phyloP scores from a whole-genome alignment of 2,329 filamentous ascomycete species.

The Stachybotrys elegans region DNA sequence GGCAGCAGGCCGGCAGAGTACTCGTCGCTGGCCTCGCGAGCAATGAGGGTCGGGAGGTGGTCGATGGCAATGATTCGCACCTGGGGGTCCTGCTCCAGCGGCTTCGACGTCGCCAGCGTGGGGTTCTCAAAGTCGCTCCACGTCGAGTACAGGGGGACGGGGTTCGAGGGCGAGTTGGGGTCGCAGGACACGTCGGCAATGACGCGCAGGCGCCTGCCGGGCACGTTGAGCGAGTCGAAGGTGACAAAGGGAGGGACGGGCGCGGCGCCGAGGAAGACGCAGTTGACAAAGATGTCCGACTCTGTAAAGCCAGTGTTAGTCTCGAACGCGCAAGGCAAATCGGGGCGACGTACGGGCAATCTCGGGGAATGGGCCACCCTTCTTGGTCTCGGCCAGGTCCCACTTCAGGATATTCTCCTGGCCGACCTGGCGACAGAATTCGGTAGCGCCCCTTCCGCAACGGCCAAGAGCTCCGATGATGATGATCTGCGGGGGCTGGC shows the following conservation, averaged over 20 bases:
- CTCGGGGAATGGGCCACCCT: neutral
- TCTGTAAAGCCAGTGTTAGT: neutral
- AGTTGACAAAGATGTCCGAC: neutral
- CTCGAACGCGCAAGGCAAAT: neutral
- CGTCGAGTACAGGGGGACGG: conserved; percentile 70
- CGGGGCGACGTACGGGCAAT: neutral
- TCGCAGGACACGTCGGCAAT: conserved; percentile 74
- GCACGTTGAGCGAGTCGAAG: conserved; percentile 48
- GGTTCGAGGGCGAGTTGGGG: conserved; percentile 63
- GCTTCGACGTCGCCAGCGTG: conserved; percentile 45
- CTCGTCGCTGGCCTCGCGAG: conserved; percentile 76
- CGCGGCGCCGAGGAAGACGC: neutral
- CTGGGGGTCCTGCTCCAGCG: conserved; percentile 32
- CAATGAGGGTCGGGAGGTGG: conserved; percentile 72
- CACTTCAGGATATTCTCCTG: neutral
- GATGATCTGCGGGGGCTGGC: neutral
- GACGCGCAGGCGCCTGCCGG: conserved; percentile 67
- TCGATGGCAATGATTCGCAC: conserved; percentile 80
- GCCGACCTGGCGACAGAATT: neutral
- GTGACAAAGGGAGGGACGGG: conserved; percentile 72
- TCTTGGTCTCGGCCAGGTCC: neutral
- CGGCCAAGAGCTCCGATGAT: neutral
- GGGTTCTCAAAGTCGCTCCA: conserved; percentile 81
- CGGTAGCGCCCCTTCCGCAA: neutral
- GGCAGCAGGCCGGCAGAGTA: conserved; percentile 75